phyloP scores from a whole-genome alignment of 495 filamentous ascomycete genomes.

The Platismatia glauca region DNA sequence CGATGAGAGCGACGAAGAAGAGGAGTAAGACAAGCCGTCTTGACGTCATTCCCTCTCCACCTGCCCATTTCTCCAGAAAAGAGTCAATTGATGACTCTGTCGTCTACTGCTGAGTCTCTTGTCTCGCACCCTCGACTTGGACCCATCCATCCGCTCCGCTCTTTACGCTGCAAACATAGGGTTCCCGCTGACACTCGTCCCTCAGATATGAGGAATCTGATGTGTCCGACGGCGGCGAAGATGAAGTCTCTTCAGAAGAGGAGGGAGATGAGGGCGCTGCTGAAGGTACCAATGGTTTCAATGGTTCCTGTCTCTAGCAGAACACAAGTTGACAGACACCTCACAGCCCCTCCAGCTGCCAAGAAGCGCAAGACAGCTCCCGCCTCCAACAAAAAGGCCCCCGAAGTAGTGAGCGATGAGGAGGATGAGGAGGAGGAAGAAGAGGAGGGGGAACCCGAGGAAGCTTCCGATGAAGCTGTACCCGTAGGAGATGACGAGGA shows the following conservation, averaged over 20 bases:
- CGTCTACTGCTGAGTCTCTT: conserved; percentile 11
- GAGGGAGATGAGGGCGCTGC: conserved; percentile 29
- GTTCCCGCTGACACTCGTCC: conserved; percentile 13
- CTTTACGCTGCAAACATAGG: neutral
- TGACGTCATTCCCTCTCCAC: conserved; percentile 23
- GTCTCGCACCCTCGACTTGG: neutral
- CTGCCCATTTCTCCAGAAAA: neutral
- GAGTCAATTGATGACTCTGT: conserved; percentile 5
- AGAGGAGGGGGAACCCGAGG: conserved; percentile 26
- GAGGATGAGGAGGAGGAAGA: too few relatives aligned
- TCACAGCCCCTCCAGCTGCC: conserved; percentile 32
- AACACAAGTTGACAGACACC: neutral
- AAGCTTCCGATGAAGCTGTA: conserved; percentile 23
- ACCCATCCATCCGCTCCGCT: neutral
- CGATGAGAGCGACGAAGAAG: conserved; percentile 54
- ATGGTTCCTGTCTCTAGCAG: neutral
- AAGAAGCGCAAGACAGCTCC: conserved; percentile 37
- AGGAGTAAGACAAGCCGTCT: conserved; percentile 44
- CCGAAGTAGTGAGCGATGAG: conserved; percentile 30
- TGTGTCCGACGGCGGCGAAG: conserved; percentile 36
- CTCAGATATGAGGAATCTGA: conserved; percentile 46
- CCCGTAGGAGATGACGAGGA: conserved; percentile 25
- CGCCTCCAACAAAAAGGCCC: conserved; percentile 20
- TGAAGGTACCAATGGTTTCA: conserved; percentile 24
- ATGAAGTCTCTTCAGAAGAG: conserved; percentile 41